phyloP scores from a whole-genome alignment of 2,329 filamentous ascomycete species.

The Colletotrichum eleusines region DNA sequence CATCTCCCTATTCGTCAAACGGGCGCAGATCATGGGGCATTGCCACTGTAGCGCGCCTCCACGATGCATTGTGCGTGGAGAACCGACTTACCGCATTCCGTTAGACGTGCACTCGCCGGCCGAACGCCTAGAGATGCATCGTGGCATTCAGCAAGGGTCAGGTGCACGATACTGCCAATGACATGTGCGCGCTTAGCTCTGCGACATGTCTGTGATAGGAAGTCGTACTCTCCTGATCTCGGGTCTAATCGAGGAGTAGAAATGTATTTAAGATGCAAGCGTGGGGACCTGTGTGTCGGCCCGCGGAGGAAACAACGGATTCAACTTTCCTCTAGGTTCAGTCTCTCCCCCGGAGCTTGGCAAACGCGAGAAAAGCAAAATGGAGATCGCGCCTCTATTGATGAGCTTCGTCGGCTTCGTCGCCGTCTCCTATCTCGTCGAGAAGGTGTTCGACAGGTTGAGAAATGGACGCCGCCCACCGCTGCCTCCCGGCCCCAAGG shows the following conservation, averaged over 20 bases:
- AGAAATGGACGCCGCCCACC: conserved; percentile 16
- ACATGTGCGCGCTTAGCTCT: background rate
- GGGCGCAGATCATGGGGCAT: background rate
- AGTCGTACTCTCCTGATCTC: background rate
- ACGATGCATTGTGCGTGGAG: background rate
- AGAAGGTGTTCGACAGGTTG: background rate
- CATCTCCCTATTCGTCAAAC: background rate
- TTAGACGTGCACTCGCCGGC: background rate
- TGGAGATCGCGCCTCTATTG: background rate
- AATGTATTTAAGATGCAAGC: background rate
- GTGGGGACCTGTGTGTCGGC: too few relatives aligned
- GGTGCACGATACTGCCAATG: background rate
- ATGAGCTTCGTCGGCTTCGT: background rate
- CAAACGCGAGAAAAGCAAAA: background rate
- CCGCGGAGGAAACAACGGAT: background rate
- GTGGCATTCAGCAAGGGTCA: too few relatives aligned
- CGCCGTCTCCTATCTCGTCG: background rate
- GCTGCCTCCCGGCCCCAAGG: conserved; percentile 47
- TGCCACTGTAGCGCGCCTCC: background rate
- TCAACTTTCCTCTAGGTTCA: background rate
- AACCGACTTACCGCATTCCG: background rate
- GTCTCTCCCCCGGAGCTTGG: background rate
- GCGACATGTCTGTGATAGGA: background rate
- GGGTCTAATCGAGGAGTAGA: too few relatives aligned
- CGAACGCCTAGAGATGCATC: background rate